Evolutionary conservation across 2,329 filamentous ascomycete genomes (phyloP).

Genomic region (Aspergillus fructus): DNA sequence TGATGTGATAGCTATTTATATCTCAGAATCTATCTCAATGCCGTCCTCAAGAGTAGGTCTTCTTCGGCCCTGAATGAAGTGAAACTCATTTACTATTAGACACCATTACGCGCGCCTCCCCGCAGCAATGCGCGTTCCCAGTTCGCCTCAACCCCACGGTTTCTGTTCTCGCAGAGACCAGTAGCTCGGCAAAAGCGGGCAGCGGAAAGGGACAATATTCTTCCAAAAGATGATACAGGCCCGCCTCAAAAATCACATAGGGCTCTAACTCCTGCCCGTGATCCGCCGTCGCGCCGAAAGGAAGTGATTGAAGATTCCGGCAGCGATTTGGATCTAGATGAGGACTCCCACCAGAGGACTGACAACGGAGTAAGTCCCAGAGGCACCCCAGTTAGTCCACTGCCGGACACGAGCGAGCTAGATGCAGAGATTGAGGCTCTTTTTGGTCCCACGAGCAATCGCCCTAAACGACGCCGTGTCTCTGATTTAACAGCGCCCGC

Average conservation of each 20-base stretch:
- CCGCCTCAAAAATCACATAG: not conserved
- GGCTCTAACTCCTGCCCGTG: not conserved
- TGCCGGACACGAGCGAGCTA: conserved; percentile 10
- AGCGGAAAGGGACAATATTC: conserved; percentile 18
- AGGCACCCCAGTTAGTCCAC: conserved; percentile 19
- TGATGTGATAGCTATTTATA: not conserved
- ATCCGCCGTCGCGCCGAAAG: conserved; percentile 2
- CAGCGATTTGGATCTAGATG: conserved; percentile 11
- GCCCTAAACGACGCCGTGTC: conserved; percentile 35
- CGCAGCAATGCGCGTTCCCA: conserved; percentile 29
- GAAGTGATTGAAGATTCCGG: conserved; percentile 30
- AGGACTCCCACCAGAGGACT: not conserved
- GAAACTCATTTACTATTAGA: conserved; percentile 13
- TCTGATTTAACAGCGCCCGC: conserved; percentile 13
- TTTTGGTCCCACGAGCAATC: conserved; percentile 26
- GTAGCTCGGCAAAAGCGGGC: conserved; percentile 6
- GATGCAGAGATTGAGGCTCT: conserved; percentile 31
- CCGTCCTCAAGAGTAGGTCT: conserved; percentile 15
- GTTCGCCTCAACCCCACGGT: conserved; percentile 35
- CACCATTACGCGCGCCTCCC: conserved; percentile 29
- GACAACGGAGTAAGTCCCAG: conserved; percentile 7
- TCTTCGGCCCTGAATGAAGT: no score
- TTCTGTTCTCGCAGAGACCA: conserved; percentile 28
- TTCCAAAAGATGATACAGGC: not conserved
- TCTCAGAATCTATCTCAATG: conserved; percentile 12